Evolutionary conservation across 1,284 basidiomycete species (phyloP).

Genomic region (Marasmius fiardii): DNA sequence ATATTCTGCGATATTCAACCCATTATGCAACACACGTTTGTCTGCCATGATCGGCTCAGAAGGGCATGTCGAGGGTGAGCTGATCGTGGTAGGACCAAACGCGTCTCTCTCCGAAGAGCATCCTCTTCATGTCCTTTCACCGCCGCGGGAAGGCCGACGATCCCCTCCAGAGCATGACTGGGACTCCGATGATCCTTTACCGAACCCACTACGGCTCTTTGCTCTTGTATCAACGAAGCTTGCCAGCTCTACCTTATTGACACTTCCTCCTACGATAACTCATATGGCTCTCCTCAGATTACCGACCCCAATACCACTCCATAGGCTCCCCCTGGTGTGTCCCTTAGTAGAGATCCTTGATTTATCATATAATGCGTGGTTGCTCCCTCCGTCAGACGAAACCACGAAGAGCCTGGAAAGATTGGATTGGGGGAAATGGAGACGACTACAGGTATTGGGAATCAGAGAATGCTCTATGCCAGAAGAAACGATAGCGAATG

Average conservation of each 20-base stretch:
- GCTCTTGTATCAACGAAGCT: slow-evolving; percentile 35
- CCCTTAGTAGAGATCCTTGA: slow-evolving; percentile 62
- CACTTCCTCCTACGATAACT: slow-evolving; percentile 31
- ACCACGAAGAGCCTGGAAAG: slow-evolving; percentile 40
- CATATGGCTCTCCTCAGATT: slow-evolving; percentile 42
- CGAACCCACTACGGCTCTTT: slow-evolving; percentile 35
- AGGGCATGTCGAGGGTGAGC: slow-evolving; percentile 56
- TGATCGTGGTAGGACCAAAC: slow-evolving; percentile 56
- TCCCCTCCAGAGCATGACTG: slow-evolving; percentile 20
- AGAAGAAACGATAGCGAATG: slow-evolving; percentile 31
- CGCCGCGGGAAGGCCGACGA: not conserved
- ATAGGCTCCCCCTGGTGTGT: slow-evolving; percentile 55
- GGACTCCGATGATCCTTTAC: slow-evolving; percentile 29
- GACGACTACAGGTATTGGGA: slow-evolving; percentile 47
- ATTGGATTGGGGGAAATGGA: slow-evolving; percentile 55
- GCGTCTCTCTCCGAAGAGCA: slow-evolving; percentile 39
- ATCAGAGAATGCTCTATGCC: slow-evolving; percentile 48
- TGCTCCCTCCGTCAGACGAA: slow-evolving; percentile 24
- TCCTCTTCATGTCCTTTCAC: slow-evolving; percentile 25
- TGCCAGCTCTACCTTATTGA: slow-evolving; percentile 29
- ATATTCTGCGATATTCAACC: slow-evolving; percentile 50
- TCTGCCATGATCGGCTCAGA: slow-evolving; percentile 43
- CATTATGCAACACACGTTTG: slow-evolving; percentile 46
- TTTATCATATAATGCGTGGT: slow-evolving; percentile 66
- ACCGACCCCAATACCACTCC: slow-evolving; percentile 39